phyloP scores from a whole-genome alignment of 306 rosid species.

The Gastrolobium bilobum region DNA sequence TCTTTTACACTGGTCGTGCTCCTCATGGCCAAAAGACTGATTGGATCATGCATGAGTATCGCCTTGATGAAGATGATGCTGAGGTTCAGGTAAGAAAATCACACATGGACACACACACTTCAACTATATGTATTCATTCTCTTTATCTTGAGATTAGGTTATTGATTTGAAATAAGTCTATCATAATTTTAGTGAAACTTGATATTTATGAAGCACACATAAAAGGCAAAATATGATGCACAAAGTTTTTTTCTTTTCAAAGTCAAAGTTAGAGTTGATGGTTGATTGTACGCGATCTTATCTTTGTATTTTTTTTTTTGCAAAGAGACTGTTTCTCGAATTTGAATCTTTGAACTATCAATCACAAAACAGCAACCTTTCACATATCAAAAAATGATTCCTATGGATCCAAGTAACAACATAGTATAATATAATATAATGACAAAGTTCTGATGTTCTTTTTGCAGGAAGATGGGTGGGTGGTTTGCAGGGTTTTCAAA shows the following conservation, averaged over 20 bases:
- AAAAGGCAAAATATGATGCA: too few relatives aligned
- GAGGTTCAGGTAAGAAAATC: slow-evolving; percentile 68
- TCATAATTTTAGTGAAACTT: slow-evolving; percentile 3
- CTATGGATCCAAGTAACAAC: not conserved
- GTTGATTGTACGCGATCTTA: too few relatives aligned
- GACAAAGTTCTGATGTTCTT: not conserved
- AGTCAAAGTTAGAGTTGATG: too few relatives aligned
- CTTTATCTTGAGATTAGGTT: not conserved
- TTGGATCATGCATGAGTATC: slow-evolving; percentile 99
- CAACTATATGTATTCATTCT: not conserved
- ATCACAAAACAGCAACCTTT: too few relatives aligned
- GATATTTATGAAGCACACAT: not conserved
- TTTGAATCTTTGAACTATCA: too few relatives aligned
- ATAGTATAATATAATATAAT: not conserved
- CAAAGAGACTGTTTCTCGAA: too few relatives aligned
- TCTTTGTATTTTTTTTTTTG: too few relatives aligned
- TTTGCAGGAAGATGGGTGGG: slow-evolving; percentile 97
- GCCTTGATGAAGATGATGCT: slow-evolving; percentile 79
- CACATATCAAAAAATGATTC: not conserved
- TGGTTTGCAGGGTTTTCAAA: slow-evolving; percentile 94
- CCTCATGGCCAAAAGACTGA: slow-evolving; percentile 98
- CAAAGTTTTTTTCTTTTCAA: too few relatives aligned
- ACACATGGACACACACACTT: not conserved
- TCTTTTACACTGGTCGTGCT: slow-evolving; percentile 98
- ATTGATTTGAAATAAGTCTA: not conserved